phyloP scores from a whole-genome alignment of 2,329 filamentous ascomycete genomes.

The Aspergillus quadricinctus region DNA sequence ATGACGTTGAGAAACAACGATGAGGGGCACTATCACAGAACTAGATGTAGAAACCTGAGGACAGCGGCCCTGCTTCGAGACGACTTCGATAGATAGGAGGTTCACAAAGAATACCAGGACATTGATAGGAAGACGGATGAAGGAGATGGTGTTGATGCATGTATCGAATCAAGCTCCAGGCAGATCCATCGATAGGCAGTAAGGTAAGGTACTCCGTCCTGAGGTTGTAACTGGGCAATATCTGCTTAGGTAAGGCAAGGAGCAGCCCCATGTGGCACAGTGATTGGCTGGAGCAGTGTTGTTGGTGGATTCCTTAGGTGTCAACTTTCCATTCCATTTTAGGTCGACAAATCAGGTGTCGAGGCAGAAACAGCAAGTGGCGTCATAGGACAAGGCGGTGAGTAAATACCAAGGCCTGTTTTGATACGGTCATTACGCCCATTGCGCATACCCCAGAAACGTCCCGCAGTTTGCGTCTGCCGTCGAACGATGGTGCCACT shows the following conservation, averaged over 20 bases:
- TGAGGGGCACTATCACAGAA: neutral
- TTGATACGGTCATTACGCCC: slow-evolving; percentile 6
- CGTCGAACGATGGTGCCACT: neutral
- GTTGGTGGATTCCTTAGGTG: neutral
- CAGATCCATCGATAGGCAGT: slow-evolving; percentile 8
- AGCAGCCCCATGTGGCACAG: neutral
- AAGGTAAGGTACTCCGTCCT: neutral
- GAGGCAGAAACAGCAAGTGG: slow-evolving; percentile 14
- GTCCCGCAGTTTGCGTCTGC: slow-evolving; percentile 2
- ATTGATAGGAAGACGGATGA: neutral
- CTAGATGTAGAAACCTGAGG: neutral
- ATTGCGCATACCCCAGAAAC: slow-evolving; percentile 10
- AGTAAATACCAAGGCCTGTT: slow-evolving; percentile 13
- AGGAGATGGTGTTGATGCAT: slow-evolving; percentile 1
- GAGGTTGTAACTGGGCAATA: neutral
- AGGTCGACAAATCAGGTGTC: slow-evolving; percentile 4
- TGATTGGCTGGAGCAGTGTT: neutral
- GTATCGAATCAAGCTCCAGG: slow-evolving; percentile 10
- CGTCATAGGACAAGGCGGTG: slow-evolving; percentile 36
- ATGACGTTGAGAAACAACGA: slow-evolving; percentile 19
- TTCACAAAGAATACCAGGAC: neutral
- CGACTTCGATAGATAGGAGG: neutral
- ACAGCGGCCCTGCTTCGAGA: neutral
- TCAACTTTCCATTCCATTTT: neutral
- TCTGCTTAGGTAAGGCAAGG: slow-evolving; percentile 2